Evolutionary conservation across 2,329 filamentous ascomycete species (phyloP).

Genomic region (Magnaporthales sp.): DNA sequence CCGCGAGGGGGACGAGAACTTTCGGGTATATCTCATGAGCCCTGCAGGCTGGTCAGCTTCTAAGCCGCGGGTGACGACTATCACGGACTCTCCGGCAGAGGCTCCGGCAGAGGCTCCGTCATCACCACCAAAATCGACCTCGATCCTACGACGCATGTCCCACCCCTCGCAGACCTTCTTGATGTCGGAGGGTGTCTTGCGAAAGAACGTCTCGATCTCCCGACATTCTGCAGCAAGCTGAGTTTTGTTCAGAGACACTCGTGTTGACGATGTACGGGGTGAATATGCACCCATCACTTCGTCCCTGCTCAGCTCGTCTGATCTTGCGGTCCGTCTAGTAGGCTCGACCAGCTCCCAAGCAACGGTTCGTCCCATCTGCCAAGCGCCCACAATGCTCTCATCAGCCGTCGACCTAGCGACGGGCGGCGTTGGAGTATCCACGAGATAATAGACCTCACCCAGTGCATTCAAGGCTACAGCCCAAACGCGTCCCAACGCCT

Average conservation of each 20-base stretch:
- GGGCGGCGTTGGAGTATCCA: slow-evolving; percentile 54
- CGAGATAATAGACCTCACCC: slow-evolving; percentile 83
- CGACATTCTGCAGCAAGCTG: slow-evolving; percentile 69
- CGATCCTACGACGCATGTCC: slow-evolving; percentile 81
- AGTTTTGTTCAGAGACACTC: slow-evolving; percentile 60
- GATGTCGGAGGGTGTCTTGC: slow-evolving; percentile 68
- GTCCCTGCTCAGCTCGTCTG: slow-evolving; percentile 64
- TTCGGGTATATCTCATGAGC: slow-evolving; percentile 35
- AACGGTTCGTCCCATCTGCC: slow-evolving; percentile 69
- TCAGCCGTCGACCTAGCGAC: slow-evolving; percentile 39
- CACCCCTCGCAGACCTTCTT: slow-evolving; percentile 71
- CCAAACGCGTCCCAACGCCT: slow-evolving; percentile 67
- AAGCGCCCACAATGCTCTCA: slow-evolving; percentile 58
- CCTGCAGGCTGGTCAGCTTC: slow-evolving; percentile 42
- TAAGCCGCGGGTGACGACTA: slow-evolving; percentile 67
- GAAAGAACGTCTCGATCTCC: slow-evolving; percentile 71
- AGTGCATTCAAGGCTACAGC: slow-evolving; percentile 90
- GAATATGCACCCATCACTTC: slow-evolving; percentile 61
- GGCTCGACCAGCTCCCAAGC: slow-evolving; percentile 75
- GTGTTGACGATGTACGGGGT: slow-evolving; percentile 67
- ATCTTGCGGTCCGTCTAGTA: slow-evolving; percentile 62
- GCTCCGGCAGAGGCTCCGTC: slow-evolving; percentile 66
- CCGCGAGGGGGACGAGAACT: background rate
- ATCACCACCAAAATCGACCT: slow-evolving; percentile 83
- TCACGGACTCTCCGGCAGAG: slow-evolving; percentile 63